phyloP scores from a whole-genome alignment of 2,329 filamentous ascomycete genomes.

The Periconia digitata region DNA sequence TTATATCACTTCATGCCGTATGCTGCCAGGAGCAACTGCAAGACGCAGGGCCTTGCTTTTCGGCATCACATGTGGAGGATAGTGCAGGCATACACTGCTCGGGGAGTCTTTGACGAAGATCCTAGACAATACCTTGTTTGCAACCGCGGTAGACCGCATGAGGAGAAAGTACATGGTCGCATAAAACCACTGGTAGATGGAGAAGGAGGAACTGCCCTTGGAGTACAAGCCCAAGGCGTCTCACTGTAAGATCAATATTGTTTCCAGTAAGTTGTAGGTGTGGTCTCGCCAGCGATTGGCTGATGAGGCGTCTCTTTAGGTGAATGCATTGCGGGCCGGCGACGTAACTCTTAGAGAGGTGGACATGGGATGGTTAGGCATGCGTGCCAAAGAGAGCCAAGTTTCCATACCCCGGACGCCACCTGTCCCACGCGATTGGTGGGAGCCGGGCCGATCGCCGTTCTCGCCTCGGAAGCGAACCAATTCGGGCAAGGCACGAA shows the following conservation, averaged over 20 bases:
- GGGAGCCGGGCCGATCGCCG: conserved; percentile 20
- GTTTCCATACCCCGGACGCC: conserved; percentile 19
- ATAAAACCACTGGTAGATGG: conserved; percentile 24
- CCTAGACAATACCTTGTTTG: conserved; percentile 1
- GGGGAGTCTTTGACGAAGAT: conserved; percentile 13
- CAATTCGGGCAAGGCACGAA: conserved; percentile 16
- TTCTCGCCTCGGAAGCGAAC: conserved; percentile 17
- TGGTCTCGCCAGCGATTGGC: conserved; percentile 16
- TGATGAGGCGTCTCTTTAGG: conserved; percentile 17
- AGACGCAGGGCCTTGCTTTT: conserved; percentile 10
- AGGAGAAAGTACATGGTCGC: conserved; percentile 1
- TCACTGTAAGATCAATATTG: conserved; percentile 16
- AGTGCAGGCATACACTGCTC: conserved; percentile 10
- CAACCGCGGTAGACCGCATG: conserved; percentile 5
- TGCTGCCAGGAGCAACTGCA: conserved; percentile 1
- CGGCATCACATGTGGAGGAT: conserved; percentile 24
- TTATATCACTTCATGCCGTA: conserved; percentile 5
- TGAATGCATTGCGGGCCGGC: conserved; percentile 11
- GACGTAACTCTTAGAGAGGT: conserved; percentile 11
- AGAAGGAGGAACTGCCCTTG: conserved; percentile 23
- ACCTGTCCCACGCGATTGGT: conserved; percentile 20
- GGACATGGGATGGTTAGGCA: conserved; percentile 12
- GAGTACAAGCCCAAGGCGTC: conserved; percentile 10
- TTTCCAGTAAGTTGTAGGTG: conserved; percentile 18
- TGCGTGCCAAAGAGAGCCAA: conserved; percentile 22